phyloP scores from a whole-genome alignment of 2,329 filamentous ascomycete genomes.

The Teratosphaeria gauchensis region DNA sequence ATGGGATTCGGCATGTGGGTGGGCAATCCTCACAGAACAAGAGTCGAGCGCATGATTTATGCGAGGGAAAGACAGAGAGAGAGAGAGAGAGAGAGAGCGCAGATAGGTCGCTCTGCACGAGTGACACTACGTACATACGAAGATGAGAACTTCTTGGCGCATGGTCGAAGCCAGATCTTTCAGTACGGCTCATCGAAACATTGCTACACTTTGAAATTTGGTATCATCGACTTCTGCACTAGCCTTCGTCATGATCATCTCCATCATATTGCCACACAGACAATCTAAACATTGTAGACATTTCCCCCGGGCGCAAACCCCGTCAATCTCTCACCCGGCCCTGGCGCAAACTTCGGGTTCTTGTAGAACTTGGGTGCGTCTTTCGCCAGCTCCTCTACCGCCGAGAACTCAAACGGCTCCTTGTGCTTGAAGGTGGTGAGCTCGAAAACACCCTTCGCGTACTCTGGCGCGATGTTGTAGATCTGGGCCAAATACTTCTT shows the following conservation, averaged over 20 bases:
- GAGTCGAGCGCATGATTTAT: too few relatives aligned
- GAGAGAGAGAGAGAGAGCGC: too few relatives aligned
- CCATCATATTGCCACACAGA: neutral
- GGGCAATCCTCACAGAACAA: too few relatives aligned
- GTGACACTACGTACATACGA: too few relatives aligned
- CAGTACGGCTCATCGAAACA: too few relatives aligned
- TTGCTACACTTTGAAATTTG: neutral
- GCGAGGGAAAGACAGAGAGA: too few relatives aligned
- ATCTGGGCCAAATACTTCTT: conserved; percentile 45
- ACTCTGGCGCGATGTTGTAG: conserved; percentile 40
- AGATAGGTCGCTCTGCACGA: too few relatives aligned
- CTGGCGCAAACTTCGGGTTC: conserved; percentile 37
- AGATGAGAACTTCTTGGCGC: too few relatives aligned
- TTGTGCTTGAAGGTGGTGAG: conserved; percentile 29
- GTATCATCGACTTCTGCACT: too few relatives aligned
- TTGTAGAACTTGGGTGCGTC: conserved; percentile 39
- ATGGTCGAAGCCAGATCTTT: too few relatives aligned
- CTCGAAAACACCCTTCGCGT: conserved; percentile 39
- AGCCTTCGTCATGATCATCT: too few relatives aligned
- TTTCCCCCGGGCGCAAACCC: conserved; percentile 28
- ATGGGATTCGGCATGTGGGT: neutral
- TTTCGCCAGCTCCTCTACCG: conserved; percentile 37
- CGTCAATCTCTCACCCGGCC: conserved; percentile 29
- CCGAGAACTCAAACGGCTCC: conserved; percentile 36
- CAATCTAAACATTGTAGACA: conserved; percentile 22